A percentile compares a stretch with the other conserved stretches of the same genome.
phyloP scores from a whole-genome alignment of 164 flowering plant species.

The Nelumbo lutea region DNA sequence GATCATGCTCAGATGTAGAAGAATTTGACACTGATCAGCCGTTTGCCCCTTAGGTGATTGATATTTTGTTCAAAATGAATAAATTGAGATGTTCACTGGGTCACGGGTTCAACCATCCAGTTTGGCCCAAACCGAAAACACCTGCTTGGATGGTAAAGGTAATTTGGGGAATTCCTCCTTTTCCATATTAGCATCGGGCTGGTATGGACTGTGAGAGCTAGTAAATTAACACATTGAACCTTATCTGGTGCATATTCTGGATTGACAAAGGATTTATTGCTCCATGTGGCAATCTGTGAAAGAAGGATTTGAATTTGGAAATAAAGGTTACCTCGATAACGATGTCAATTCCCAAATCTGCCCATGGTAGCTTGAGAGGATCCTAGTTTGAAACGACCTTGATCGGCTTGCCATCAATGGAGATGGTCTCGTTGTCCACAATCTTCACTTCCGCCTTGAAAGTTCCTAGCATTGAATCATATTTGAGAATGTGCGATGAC shows the following conservation, averaged over 20 bases:
- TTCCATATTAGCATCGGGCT: too few species aligned
- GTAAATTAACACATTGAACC: too few species aligned
- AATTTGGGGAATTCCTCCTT: too few species aligned
- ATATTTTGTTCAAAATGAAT: not conserved
- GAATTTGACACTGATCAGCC: conserved; percentile 47
- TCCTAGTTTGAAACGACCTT: conserved; percentile 94
- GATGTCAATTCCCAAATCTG: conserved; percentile 94
- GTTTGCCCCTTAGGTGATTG: conserved; percentile 60
- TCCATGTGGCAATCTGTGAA: too few species aligned
- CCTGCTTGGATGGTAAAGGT: too few species aligned
- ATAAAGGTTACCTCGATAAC: conserved; percentile 73
- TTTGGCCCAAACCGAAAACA: too few species aligned
- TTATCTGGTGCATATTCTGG: too few species aligned
- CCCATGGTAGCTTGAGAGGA: conserved; percentile 97
- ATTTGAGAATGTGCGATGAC: conserved; percentile 97
- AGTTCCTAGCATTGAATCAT: conserved; percentile 91
- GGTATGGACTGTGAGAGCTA: too few species aligned
- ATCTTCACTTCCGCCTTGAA: conserved; percentile 94
- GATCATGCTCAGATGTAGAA: conserved; percentile 49
- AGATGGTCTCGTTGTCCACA: conserved; percentile 74
- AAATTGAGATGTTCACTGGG: too few species aligned
- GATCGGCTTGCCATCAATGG: conserved; percentile 85
- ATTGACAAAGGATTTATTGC: too few species aligned
- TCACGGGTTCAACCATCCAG: too few species aligned
- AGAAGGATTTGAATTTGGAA: too few species aligned